Base-by-base conservation (phyloP, 257 asterid species). In the Solanum paucissectum region DNA sequence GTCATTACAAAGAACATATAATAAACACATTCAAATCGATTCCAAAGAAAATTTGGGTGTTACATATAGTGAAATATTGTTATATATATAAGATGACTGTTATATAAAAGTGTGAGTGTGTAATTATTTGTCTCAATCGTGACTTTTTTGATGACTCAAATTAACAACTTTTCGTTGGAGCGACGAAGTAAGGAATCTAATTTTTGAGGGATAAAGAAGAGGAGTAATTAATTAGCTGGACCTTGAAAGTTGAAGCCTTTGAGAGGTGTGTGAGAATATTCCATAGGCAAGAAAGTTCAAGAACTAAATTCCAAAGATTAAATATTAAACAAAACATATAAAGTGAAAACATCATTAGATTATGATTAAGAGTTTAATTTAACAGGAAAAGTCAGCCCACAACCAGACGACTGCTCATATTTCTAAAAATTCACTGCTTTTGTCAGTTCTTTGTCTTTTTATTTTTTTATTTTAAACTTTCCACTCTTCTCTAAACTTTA, bases 351-450 rank as follows among this genome's bases (percentile, higher is more conserved):
- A 94, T 95, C 83, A 95, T 96, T 94, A 93, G 95, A 96, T 93
- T 96, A 96, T 94, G 94, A 93, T 95, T 95, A 91, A 91, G 86
- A 62, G 87, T 90, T 83, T 25, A 8, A 36, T 29, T 81, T 16
- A 46, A 85, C 93, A 93, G 94, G 88, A 87, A 91, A 94, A 93
- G 98, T 94, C 98, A 95, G 98, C 98, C 94, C 98, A 91, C 97
- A 94, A 94, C 85, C 83, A 88, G 93, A 94, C 95, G 96, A 93
- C 97, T 89, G 90, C 95, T 88, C 98, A 52, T 88, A 87, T 86
- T 93, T 91, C 96, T n/a, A 94, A 92, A 95, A 91, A 93, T 94
- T 94, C 98, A 94, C 96, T 92, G 95, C 92, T 69, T 93, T 90
- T 91, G 94, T 92, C 95, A 94, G 95, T 93, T 90, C 58, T 4